These are phyloP conservation scores for Solanum neorickii DNA, from an alignment of 257 asterid genomes.

Conservation along the genomic window DNA sequence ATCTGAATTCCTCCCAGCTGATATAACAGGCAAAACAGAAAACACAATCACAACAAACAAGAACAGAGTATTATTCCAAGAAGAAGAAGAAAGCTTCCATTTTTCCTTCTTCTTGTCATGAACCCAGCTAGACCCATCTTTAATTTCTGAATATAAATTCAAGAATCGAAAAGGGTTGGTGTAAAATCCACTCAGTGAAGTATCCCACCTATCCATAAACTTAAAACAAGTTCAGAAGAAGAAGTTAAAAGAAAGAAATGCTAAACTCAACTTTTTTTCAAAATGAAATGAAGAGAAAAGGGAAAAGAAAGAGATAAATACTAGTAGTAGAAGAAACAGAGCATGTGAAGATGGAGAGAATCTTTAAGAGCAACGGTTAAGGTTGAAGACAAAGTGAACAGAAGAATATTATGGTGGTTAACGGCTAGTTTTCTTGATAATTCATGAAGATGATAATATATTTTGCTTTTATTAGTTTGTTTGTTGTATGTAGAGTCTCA, in stretches of 20 bases:
- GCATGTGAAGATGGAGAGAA: constrained; percentile 20
- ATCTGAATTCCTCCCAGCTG: constrained; percentile 16
- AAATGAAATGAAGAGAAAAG: not conserved
- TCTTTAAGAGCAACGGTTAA: constrained; percentile 1
- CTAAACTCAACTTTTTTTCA: not conserved
- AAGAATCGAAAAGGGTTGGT: not conserved
- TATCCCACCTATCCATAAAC: not conserved
- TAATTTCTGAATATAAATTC: not conserved
- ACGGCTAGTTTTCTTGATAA: constrained; percentile 22
- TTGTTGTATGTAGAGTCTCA: not conserved
- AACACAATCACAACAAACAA: constrained; percentile 13
- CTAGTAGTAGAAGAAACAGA: not conserved
- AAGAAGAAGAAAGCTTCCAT: not conserved
- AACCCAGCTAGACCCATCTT: not conserved
- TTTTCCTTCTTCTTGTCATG: not conserved
- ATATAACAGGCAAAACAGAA: constrained; percentile 9
- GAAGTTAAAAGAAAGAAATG: not conserved
- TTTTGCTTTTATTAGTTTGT: not conserved
- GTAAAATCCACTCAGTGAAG: constrained; percentile 10
- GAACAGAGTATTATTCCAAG: not conserved
- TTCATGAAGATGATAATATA: not conserved
- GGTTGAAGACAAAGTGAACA: constrained; percentile 1
- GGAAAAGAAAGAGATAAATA: constrained; percentile 1
- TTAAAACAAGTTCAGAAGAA: not conserved
- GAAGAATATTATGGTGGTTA: not conserved